Percentiles rank a stretch among this genome's conserved stretches.
These are phyloP conservation scores for Cryoendolithus antarcticus DNA, from an alignment of 2,329 filamentous ascomycete species.

Conservation along the genomic window DNA sequence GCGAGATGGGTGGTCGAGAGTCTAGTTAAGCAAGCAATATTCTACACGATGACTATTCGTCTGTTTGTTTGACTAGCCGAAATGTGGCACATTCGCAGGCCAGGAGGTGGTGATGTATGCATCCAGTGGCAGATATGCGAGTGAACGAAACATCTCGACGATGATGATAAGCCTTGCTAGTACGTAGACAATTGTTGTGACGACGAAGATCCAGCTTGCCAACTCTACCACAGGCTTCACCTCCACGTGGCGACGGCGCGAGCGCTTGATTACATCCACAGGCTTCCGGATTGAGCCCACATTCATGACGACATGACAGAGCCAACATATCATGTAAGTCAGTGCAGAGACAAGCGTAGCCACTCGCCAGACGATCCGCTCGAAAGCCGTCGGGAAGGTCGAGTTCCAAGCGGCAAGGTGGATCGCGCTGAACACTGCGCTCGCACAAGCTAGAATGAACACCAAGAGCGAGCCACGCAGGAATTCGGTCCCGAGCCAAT, in stretches of 20 bases:
- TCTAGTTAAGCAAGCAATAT: no score
- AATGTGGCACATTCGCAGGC: constrained; percentile 3
- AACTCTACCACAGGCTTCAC: neutral
- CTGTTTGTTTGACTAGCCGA: neutral
- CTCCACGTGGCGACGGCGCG: neutral
- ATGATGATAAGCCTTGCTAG: constrained; percentile 1
- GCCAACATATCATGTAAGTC: neutral
- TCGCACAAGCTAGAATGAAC: no score
- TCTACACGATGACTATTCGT: no score
- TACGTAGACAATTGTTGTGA: constrained; percentile 1
- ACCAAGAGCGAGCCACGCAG: no score
- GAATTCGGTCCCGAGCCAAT: no score
- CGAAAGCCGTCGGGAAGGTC: constrained; percentile 6
- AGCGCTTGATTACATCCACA: neutral
- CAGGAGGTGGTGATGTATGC: constrained; percentile 2
- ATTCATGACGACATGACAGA: neutral
- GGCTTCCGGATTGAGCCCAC: neutral
- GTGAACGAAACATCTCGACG: constrained; percentile 1
- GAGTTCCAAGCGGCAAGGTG: constrained; percentile 9
- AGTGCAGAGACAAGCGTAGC: constrained; percentile 1
- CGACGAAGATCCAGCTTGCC: neutral
- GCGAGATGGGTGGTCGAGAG: no score
- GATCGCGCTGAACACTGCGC: constrained; percentile 3
- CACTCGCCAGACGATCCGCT: constrained; percentile 7
- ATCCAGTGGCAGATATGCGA: constrained; percentile 1